A percentile compares a stretch with the other conserved stretches of the same genome.
phyloP scores from a whole-genome alignment of 2,329 filamentous ascomycete species.

The Pyrenophora tritici-repentis region DNA sequence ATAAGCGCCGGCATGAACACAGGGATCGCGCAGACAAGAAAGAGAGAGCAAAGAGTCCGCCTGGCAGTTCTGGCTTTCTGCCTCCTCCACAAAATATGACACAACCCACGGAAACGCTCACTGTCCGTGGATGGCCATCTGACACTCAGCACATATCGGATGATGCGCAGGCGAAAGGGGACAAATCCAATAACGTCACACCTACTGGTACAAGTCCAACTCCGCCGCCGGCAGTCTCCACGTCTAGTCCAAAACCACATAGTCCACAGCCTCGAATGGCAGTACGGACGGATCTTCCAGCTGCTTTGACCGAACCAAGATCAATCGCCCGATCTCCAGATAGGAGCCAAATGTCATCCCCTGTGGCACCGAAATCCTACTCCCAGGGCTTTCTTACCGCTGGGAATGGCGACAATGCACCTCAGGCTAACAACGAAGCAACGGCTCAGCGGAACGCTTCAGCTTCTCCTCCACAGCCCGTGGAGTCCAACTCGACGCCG shows the following conservation, averaged over 20 bases:
- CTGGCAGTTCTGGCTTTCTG: slow-evolving; percentile 36
- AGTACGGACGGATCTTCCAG: slow-evolving; percentile 12
- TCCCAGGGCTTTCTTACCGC: background rate
- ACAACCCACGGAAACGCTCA: slow-evolving; percentile 23
- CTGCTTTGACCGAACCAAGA: slow-evolving; percentile 16
- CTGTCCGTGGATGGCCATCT: slow-evolving; percentile 32
- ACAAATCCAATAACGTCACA: slow-evolving; percentile 28
- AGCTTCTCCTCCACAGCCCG: background rate
- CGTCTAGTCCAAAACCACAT: background rate
- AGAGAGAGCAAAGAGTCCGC: slow-evolving; percentile 59
- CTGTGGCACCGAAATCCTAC: background rate
- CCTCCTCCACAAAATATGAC: slow-evolving; percentile 26
- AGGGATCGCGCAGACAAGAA: slow-evolving; percentile 60
- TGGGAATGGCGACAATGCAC: background rate
- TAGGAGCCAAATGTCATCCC: slow-evolving; percentile 3
- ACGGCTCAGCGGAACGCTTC: background rate
- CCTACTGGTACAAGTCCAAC: slow-evolving; percentile 24
- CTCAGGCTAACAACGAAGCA: background rate
- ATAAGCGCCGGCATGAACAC: slow-evolving; percentile 66
- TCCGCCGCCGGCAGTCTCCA: background rate
- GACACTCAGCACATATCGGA: slow-evolving; percentile 30
- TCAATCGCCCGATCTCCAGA: slow-evolving; percentile 18
- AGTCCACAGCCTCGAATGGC: slow-evolving; percentile 1
- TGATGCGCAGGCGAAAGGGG: slow-evolving; percentile 7
- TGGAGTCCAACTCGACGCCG: background rate